Percentiles rank a stretch among this genome's conserved stretches.
These are phyloP conservation scores for Fragilariopsis cylindrus DNA, from an alignment of 108 stramenopile genomes.

Conservation along the genomic window DNA sequence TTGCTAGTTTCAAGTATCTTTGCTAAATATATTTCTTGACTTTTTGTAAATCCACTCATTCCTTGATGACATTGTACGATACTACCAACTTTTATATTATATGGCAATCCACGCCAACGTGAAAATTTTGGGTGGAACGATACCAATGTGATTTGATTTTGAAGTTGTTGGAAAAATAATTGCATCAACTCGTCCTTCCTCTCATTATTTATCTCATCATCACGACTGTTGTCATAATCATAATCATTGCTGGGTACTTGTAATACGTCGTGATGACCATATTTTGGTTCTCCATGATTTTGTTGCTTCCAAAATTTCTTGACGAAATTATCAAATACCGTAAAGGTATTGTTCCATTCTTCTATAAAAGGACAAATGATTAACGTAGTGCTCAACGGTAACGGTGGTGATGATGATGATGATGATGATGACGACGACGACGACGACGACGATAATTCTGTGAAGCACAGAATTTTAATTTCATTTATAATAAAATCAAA, in stretches of 20 bases:
- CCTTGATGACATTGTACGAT: neutral
- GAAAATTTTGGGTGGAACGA: conserved; percentile 52
- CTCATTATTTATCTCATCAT: neutral
- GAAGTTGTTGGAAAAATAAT: neutral
- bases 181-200: neutral
- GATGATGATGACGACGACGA: too few relatives aligned
- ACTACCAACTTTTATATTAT: conserved; percentile 30
- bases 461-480: neutral
- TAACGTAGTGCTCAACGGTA: conserved; percentile 10
- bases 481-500: neutral
- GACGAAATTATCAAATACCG: conserved; percentile 39
- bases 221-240: neutral
- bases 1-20: conserved; percentile 45
- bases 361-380: conserved; percentile 42
- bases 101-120: conserved; percentile 46
- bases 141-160: conserved; percentile 43
- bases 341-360: conserved; percentile 42
- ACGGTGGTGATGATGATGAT: too few relatives aligned
- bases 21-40: neutral
- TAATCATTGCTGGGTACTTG: neutral
- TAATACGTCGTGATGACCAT: too few relatives aligned
- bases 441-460: too few relatives aligned
- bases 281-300: neutral
- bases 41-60: neutral
- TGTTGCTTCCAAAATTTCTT: conserved; percentile 7